Evolutionary conservation across 805 yeast species (phyloP).

Genomic region (Sugiyamaella mastotermitis): DNA sequence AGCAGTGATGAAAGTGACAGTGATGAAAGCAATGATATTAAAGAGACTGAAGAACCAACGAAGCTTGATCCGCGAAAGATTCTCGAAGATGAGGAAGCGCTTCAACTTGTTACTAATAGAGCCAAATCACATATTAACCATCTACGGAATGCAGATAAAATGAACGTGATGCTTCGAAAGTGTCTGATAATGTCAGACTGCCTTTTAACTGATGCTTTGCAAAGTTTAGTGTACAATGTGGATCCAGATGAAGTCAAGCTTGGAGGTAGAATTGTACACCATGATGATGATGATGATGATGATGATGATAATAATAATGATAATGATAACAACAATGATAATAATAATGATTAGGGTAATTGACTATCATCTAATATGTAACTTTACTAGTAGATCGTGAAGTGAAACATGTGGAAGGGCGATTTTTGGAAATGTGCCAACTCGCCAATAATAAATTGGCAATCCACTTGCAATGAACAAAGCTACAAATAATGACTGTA

Average conservation of each 20-base stretch:
- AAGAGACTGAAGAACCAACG: neutral
- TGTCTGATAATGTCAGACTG: conserved; percentile 16
- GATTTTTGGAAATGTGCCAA: conserved; percentile 3
- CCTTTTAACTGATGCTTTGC: conserved; percentile 14
- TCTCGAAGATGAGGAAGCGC: conserved; percentile 3
- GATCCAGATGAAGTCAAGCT: conserved; percentile 10
- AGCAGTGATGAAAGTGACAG: neutral
- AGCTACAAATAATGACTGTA: conserved; percentile 25
- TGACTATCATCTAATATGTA: neutral
- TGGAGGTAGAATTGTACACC: conserved; percentile 9
- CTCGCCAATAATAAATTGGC: conserved; percentile 25
- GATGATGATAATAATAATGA: conserved; percentile 4
- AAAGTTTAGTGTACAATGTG: conserved; percentile 10
- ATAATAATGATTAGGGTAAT: neutral
- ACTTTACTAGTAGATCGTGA: conserved; percentile 1
- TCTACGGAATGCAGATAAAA: conserved; percentile 11
- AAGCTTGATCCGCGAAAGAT: too few species aligned
- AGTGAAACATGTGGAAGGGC: neutral
- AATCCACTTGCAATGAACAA: conserved; percentile 27
- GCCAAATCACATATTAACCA: conserved; percentile 14
- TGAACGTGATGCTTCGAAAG: conserved; percentile 10
- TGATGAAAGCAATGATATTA: neutral
- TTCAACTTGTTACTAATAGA: too few species aligned
- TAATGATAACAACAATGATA: neutral
- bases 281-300: neutral